Percentiles rank a stretch among this genome's conserved stretches.
These are phyloP conservation scores for Russula earlei DNA, from an alignment of 768 basidiomycete genomes.

Conservation along the genomic window DNA sequence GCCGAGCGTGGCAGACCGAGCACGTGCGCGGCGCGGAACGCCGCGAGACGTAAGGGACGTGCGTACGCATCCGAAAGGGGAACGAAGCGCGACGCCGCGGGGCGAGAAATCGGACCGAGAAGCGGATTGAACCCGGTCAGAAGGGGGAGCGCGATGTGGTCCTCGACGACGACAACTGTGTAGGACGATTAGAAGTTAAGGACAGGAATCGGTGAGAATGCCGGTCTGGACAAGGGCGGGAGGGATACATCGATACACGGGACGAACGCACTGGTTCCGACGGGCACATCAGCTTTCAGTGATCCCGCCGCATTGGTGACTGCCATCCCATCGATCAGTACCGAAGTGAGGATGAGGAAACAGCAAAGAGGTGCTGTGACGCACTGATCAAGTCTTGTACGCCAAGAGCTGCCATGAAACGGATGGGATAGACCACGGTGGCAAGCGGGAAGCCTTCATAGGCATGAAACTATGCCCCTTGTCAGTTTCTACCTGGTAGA, in stretches of 20 bases:
- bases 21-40: constrained; percentile 61
- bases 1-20: constrained; percentile 45
- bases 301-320: constrained; percentile 88
- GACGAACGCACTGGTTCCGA: constrained; percentile 62
- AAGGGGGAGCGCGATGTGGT: constrained; percentile 77
- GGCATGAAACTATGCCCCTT: constrained; percentile 53
- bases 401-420: constrained; percentile 70
- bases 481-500: not conserved
- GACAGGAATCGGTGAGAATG: not conserved
- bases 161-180: constrained; percentile 72
- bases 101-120: constrained; percentile 57
- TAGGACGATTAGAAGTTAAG: not conserved
- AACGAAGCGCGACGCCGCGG: constrained; percentile 62
- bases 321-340: constrained; percentile 23
- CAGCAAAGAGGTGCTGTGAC: constrained; percentile 22
- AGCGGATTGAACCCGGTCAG: constrained; percentile 72
- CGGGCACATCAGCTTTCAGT: constrained; percentile 58
- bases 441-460: constrained; percentile 75
- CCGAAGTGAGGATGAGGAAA: not conserved
- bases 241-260: not conserved
- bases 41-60: constrained; percentile 52
- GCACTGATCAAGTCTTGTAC: constrained; percentile 66
- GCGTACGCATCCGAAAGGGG: constrained; percentile 83
- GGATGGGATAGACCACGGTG: constrained; percentile 68
- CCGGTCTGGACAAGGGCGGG: not conserved